Conservation (phyloP, 352 stramenopile genomes). For the Phytophthora meadii region DNA sequence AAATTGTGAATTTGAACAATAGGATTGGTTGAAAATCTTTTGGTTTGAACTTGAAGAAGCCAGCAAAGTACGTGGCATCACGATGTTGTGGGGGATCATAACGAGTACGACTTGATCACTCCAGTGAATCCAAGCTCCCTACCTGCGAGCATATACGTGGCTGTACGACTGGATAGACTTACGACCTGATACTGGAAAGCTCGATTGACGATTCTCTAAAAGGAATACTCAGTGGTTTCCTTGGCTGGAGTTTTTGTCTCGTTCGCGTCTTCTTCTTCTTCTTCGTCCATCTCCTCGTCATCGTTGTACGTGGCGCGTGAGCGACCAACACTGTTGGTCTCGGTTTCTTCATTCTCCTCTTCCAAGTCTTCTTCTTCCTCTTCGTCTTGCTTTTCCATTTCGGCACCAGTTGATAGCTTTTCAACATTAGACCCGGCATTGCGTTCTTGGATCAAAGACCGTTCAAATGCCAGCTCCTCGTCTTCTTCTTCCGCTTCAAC, state of each 20-base stretch:
- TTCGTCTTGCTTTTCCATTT: slow-evolving; percentile 39
- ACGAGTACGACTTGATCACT: background rate
- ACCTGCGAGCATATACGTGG: background rate
- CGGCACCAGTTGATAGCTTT: slow-evolving; percentile 17
- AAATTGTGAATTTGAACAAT: background rate
- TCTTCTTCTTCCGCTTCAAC: slow-evolving; percentile 32
- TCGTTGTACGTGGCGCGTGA: slow-evolving; percentile 27
- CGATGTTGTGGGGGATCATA: background rate
- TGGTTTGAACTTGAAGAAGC: slow-evolving; percentile 15
- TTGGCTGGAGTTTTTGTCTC: background rate
- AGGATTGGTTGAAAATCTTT: background rate
- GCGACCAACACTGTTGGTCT: slow-evolving; percentile 21
- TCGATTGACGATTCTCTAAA: background rate
- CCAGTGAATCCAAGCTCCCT: background rate
- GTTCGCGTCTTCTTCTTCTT: slow-evolving; percentile 22
- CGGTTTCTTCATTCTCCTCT: slow-evolving; percentile 39
- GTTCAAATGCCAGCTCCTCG: slow-evolving; percentile 50
- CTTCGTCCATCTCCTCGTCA: slow-evolving; percentile 35
- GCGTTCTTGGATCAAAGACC: slow-evolving; percentile 37
- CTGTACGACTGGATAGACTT: background rate
- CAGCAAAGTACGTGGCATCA: slow-evolving; percentile 19
- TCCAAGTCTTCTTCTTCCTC: slow-evolving; percentile 48
- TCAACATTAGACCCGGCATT: slow-evolving; percentile 18
- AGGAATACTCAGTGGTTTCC: background rate
- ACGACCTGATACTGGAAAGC: no score